Conservation (phyloP, 129 eudicot genomes). For the Glebionis coronaria region DNA sequence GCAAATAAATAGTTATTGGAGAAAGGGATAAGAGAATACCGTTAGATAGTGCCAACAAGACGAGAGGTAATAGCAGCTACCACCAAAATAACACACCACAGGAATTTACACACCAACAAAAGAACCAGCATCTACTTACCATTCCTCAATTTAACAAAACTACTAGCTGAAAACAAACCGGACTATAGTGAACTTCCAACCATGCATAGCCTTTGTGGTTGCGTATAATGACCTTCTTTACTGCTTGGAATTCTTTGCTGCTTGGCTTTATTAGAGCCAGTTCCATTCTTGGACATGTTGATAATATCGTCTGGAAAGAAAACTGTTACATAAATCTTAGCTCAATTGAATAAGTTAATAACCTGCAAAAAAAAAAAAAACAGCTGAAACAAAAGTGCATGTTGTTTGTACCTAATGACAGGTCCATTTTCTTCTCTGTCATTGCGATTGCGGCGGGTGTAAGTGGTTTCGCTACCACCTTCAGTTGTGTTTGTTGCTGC, state of each 20-base stretch:
- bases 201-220: too few species aligned
- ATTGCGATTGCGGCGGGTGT: slow-evolving; percentile 85
- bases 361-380: background rate
- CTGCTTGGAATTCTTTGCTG: slow-evolving; percentile 73
- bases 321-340: slow-evolving; percentile 1
- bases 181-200: too few species aligned
- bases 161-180: too few species aligned
- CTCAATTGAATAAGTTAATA: background rate
- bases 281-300: slow-evolving; percentile 71
- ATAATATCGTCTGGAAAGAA: slow-evolving; percentile 72
- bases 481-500: slow-evolving; percentile 32
- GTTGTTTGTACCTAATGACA: slow-evolving; percentile 63
- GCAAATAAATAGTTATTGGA: too few species aligned
- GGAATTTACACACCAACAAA: too few species aligned
- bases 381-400: background rate
- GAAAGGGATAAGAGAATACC: too few species aligned
- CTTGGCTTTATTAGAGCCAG: slow-evolving; percentile 40
- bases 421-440: slow-evolving; percentile 96
- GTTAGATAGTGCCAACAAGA: too few species aligned
- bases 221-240: too few species aligned
- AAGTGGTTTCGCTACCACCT: slow-evolving; percentile 63
- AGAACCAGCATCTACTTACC: too few species aligned
- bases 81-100: too few species aligned
- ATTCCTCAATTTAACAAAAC: too few species aligned
- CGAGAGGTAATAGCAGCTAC: too few species aligned